These are phyloP conservation scores for Trichaptum fuscoviolaceum DNA, from an alignment of 768 basidiomycete genomes.

Conservation along the genomic window DNA sequence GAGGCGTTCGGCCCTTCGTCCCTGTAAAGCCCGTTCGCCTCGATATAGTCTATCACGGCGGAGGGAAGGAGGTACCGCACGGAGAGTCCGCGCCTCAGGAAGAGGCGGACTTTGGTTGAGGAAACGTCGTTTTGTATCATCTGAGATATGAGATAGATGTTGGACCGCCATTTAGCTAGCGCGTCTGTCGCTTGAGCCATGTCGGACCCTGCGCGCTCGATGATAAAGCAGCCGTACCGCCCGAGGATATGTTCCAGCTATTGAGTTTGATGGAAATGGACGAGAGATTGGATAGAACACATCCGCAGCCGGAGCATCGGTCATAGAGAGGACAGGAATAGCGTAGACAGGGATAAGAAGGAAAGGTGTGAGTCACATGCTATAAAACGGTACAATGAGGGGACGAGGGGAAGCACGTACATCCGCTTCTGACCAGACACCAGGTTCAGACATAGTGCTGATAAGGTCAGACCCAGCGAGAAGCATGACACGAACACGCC, in stretches of 20 bases:
- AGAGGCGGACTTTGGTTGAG: constrained; percentile 83
- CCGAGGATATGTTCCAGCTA: constrained; percentile 96
- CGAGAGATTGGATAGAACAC: background rate
- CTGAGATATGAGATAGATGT: constrained; percentile 89
- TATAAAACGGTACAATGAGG: background rate
- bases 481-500: constrained; percentile 81
- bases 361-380: constrained; percentile 3
- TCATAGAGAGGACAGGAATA: background rate
- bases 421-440: constrained; percentile 94
- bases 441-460: constrained; percentile 96
- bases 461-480: constrained; percentile 98
- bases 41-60: constrained; percentile 92
- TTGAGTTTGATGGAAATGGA: constrained; percentile 2
- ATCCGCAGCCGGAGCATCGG: background rate
- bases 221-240: constrained; percentile 88
- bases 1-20: constrained; percentile 34
- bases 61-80: constrained; percentile 88
- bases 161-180: constrained; percentile 71
- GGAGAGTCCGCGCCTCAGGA: constrained; percentile 74
- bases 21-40: constrained; percentile 70
- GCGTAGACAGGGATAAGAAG: background rate
- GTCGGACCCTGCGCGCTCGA: constrained; percentile 92
- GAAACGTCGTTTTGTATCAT: constrained; percentile 97
- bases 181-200: constrained; percentile 78
- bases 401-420: constrained; percentile 43